These are phyloP conservation scores for Auriscalpium microsporum DNA, from an alignment of 768 basidiomycete species.

Conservation along the genomic window DNA sequence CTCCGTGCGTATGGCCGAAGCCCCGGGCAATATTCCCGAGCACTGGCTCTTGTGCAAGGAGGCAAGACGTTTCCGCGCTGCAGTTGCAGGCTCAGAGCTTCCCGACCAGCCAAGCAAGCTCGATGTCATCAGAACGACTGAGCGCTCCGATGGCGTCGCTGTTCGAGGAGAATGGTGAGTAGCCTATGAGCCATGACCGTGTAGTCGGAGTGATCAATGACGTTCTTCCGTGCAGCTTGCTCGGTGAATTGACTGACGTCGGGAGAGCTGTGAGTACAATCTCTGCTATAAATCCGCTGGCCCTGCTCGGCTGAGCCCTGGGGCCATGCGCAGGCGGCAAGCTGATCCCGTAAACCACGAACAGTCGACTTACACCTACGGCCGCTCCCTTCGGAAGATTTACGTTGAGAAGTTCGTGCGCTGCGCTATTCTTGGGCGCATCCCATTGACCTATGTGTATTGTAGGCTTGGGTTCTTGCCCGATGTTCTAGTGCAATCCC, in stretches of 20 bases:
- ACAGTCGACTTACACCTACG: slow-evolving; percentile 62
- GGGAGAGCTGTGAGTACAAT: slow-evolving; percentile 47
- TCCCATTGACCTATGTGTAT: neutral
- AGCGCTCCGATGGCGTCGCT: slow-evolving; percentile 45
- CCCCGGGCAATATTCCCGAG: slow-evolving; percentile 58
- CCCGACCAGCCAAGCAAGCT: neutral
- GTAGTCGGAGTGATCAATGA: neutral
- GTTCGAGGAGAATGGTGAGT: slow-evolving; percentile 59
- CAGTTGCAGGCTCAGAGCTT: slow-evolving; percentile 28
- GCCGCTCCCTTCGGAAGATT: slow-evolving; percentile 46
- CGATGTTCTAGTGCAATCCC: slow-evolving; percentile 33
- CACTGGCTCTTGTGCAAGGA: slow-evolving; percentile 62
- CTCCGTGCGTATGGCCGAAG: slow-evolving; percentile 49
- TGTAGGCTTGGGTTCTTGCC: slow-evolving; percentile 60
- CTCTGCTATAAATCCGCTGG: neutral
- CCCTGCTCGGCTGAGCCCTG: neutral
- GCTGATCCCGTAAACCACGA: neutral
- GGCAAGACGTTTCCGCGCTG: slow-evolving; percentile 40
- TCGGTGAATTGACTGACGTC: slow-evolving; percentile 66
- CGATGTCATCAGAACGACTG: slow-evolving; percentile 39
- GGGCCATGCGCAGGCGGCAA: neutral
- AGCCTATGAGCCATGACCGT: neutral
- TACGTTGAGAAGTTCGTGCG: slow-evolving; percentile 54
- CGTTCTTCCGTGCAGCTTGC: slow-evolving; percentile 34
- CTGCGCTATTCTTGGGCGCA: neutral